Conservation (phyloP, 148 eudicot species). For the Heliamphora exappendiculata region DNA sequence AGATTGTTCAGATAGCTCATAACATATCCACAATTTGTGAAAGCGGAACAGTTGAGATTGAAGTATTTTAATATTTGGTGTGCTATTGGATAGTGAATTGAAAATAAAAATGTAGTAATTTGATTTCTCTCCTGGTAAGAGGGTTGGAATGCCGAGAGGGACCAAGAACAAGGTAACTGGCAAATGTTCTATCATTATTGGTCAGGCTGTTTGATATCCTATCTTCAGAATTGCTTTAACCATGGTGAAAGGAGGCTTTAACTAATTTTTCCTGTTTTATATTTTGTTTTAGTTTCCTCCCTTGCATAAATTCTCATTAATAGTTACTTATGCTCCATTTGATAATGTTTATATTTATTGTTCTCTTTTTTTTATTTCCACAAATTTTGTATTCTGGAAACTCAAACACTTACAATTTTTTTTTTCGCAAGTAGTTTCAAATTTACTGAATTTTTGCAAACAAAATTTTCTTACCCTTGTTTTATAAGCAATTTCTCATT, state of each 20-base stretch:
- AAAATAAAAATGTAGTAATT: background rate
- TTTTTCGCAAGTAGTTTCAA: no score
- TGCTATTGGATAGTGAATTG: background rate
- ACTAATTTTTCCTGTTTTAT: background rate
- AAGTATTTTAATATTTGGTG: background rate
- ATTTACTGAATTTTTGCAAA: no score
- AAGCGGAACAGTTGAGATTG: background rate
- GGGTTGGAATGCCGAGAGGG: background rate
- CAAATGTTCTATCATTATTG: background rate
- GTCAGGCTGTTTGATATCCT: background rate
- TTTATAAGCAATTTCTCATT: no score
- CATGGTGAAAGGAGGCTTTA: background rate
- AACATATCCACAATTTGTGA: background rate
- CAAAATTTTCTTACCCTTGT: no score
- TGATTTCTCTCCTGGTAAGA: background rate
- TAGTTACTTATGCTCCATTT: no score
- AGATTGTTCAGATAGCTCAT: slow-evolving; percentile 1
- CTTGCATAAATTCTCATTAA: background rate
- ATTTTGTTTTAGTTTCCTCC: background rate
- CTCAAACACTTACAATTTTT: no score
- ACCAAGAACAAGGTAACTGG: background rate
- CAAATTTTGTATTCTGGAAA: no score
- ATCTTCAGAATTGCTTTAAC: background rate
- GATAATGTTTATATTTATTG: no score
- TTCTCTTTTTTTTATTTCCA: no score